Base-by-base conservation (phyloP, 2,329 filamentous ascomycete genomes). In the Colletotrichum incanum region DNA sequence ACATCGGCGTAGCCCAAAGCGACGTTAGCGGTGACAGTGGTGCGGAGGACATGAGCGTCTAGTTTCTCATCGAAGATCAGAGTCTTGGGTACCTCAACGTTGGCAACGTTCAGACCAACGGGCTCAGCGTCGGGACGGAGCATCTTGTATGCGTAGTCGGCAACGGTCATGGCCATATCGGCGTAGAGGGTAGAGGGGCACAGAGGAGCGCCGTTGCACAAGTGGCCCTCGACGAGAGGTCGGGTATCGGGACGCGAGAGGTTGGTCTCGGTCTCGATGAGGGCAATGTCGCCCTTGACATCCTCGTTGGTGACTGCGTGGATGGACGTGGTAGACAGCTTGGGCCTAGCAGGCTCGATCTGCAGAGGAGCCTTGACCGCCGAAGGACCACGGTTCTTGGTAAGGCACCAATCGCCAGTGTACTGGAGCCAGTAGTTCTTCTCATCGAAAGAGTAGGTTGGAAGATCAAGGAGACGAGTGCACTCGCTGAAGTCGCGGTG, bases 401-500 rank as follows among this genome's bases (percentile, higher is more conserved):
- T 90, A 47, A 94, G 84, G 28, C 87, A 89, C 90, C 92, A 95
- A 80, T 94, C 91, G 73, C 93, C 92, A 73, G 87, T 81, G 77
- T 90, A 91, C 76, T 87, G 85, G 52, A 90, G 84, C 89, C 89
- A 91, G 79, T 94, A 94, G 74, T 89, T 92, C 85, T 94, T 93
- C 76, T 90, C 85, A 76, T 95, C 91, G 82, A 93, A 95, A 0
- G 87, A 86, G 79, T 95, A 95, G 1, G 88, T 87, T 0, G 93
- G 93, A 0, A 95, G 83, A 7, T 89, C 84, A 7, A 94, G 81
- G 12, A 94, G 84, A 4, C 81, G 80, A 3, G 83, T 79, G 16
- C 79, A 81, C 0, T 75, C 67, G 26, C 77, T 76, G 74, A 87
- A 87, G 71, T 85, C 83, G 65, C 87, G 83, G 75, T 93, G 90